Percentiles rank a stretch among this genome's conserved stretches.
Conservation (phyloP, 139 green algal species). For the Volvox africanus region DNA sequence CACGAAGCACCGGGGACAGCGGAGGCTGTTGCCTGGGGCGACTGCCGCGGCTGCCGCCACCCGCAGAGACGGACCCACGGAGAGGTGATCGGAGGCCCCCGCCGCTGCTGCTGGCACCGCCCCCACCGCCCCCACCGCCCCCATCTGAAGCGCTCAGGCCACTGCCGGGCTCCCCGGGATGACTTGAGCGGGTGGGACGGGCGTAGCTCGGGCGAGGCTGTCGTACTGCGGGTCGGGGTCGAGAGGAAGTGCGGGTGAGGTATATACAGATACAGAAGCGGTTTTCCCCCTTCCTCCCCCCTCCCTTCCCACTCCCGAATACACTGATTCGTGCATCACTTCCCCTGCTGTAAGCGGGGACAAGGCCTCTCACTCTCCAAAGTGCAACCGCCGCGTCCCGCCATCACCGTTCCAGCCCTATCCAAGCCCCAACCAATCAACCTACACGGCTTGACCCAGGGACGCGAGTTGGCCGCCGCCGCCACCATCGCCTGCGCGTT, state of each 20-base stretch:
- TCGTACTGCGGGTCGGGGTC: background rate
- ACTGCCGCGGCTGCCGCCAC: background rate
- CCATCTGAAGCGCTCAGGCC: background rate
- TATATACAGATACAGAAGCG: no score
- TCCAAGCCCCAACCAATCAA: background rate
- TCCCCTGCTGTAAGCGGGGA: no score
- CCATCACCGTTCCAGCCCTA: background rate
- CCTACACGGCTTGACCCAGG: slow-evolving; percentile 31
- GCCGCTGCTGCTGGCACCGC: background rate
- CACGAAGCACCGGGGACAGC: background rate
- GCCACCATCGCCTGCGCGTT: slow-evolving; percentile 15
- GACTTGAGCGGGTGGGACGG: background rate
- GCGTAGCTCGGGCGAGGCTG: slow-evolving; percentile 26
- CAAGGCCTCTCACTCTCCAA: background rate
- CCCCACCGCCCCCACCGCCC: background rate
- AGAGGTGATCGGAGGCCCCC: background rate
- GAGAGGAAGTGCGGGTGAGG: background rate
- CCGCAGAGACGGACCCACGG: background rate
- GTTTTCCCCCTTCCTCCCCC: background rate
- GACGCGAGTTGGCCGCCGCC: background rate
- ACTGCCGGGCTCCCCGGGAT: background rate
- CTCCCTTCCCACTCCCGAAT: background rate
- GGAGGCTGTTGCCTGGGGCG: background rate
- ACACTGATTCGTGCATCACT: no score
- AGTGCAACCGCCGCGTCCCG: background rate